Evolutionary conservation across 805 yeast species (phyloP).

Genomic region (Wickerhamiella spandovensis): DNA sequence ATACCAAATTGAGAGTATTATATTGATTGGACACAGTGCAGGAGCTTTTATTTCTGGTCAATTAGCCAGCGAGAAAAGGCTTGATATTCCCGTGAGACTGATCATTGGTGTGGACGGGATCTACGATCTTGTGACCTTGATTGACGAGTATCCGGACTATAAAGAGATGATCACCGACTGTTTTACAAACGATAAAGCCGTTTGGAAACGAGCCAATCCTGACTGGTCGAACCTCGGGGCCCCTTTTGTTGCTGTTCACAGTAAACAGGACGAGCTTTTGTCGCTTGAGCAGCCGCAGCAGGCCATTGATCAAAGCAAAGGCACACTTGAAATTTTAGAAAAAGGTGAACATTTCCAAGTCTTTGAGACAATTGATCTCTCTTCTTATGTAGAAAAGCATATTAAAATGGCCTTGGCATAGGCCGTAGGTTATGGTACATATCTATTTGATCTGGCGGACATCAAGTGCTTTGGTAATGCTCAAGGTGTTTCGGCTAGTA

Average conservation of each 20-base stretch:
- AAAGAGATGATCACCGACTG: conserved; percentile 45
- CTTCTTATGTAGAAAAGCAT: not conserved
- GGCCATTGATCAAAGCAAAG: not conserved
- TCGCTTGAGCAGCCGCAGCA: not conserved
- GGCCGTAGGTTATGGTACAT: too few relatives aligned
- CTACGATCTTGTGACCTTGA: conserved; percentile 37
- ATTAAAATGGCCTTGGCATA: not conserved
- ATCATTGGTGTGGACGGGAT: conserved; percentile 48
- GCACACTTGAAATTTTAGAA: not conserved
- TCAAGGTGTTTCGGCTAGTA: not conserved
- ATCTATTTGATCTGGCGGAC: too few relatives aligned
- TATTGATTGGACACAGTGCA: conserved; percentile 61
- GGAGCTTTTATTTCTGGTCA: conserved; percentile 62
- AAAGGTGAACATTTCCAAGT: not conserved
- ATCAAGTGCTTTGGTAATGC: not conserved
- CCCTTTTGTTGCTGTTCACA: conserved; percentile 30
- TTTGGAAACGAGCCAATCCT: conserved; percentile 19
- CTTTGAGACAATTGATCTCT: not conserved
- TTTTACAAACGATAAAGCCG: conserved; percentile 27
- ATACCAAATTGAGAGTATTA: conserved; percentile 20
- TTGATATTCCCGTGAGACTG: not conserved
- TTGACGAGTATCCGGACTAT: conserved; percentile 52
- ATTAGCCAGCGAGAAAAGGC: not conserved
- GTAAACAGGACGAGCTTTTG: conserved; percentile 54
- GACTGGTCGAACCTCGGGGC: conserved; percentile 5